These are phyloP conservation scores for Penicillium sp. DNA, from an alignment of 2,329 filamentous ascomycete species.

Conservation along the genomic window DNA sequence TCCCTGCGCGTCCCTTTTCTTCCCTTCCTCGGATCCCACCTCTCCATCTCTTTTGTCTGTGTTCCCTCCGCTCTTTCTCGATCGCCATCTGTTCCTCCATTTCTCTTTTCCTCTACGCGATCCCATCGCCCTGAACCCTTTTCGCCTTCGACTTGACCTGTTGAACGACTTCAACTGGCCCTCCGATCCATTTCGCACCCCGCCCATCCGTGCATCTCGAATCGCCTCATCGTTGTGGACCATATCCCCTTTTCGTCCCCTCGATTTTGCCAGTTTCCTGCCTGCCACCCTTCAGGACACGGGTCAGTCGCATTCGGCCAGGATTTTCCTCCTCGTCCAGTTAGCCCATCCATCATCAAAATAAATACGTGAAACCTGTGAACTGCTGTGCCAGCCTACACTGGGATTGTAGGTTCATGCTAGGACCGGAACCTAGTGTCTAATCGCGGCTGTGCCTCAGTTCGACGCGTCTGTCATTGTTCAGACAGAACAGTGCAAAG, in stretches of 20 bases:
- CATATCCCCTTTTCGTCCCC: background rate
- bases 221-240: slow-evolving; percentile 10
- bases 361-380: background rate
- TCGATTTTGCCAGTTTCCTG: slow-evolving; percentile 6
- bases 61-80: slow-evolving; percentile 7
- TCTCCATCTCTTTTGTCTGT: slow-evolving; percentile 13
- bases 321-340: slow-evolving; percentile 10
- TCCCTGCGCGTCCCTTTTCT: slow-evolving; percentile 17
- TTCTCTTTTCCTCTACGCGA: slow-evolving; percentile 13
- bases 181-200: slow-evolving; percentile 14
- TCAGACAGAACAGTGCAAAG: slow-evolving; percentile 7
- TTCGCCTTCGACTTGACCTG: slow-evolving; percentile 11
- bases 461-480: slow-evolving; percentile 16
- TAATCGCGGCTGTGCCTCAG: background rate
- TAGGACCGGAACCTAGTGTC: background rate
- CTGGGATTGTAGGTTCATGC: background rate
- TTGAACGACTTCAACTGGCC: background rate
- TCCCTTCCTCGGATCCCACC: slow-evolving; percentile 12
- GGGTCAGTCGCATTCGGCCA: slow-evolving; percentile 16
- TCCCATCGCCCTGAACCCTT: slow-evolving; percentile 18
- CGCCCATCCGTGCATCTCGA: slow-evolving; percentile 2
- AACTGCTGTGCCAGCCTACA: background rate
- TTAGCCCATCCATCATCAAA: background rate
- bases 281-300: slow-evolving; percentile 19
- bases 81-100: background rate